phyloP scores from a whole-genome alignment of 2,329 filamentous ascomycete genomes.

The Xylaria hypoxylon region DNA sequence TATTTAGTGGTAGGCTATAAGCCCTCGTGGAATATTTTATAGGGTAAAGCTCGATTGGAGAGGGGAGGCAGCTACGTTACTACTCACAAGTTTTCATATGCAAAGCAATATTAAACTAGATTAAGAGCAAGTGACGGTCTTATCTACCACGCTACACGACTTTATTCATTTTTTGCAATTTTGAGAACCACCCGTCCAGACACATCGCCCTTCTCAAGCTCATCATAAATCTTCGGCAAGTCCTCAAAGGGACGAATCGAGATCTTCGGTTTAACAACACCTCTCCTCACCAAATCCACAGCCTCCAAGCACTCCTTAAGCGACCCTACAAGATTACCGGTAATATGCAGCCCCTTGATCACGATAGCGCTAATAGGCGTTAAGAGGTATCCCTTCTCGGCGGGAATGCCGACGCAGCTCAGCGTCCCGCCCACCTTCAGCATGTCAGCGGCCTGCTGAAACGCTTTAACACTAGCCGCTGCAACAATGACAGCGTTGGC shows the following conservation, averaged over 20 bases:
- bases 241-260: slow-evolving; percentile 57
- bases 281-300: slow-evolving; percentile 56
- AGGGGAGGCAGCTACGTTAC: no score
- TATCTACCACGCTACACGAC: background rate
- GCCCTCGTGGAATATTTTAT: no score
- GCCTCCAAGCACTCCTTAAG: slow-evolving; percentile 60
- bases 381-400: slow-evolving; percentile 52
- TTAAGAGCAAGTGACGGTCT: background rate
- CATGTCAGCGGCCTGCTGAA: slow-evolving; percentile 57
- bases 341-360: slow-evolving; percentile 58
- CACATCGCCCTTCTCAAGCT: slow-evolving; percentile 59
- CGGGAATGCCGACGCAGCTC: slow-evolving; percentile 59
- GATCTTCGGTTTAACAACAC: slow-evolving; percentile 56
- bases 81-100: no score
- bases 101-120: no score
- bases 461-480: slow-evolving; percentile 56
- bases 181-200: slow-evolving; percentile 57
- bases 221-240: slow-evolving; percentile 56
- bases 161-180: slow-evolving; percentile 48
- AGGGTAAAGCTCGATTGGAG: no score
- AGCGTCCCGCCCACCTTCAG: slow-evolving; percentile 57
- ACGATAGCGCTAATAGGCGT: slow-evolving; percentile 58
- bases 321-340: slow-evolving; percentile 58
- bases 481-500: slow-evolving; percentile 57
- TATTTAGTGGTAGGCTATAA: no score